Percentiles rank a stretch among this genome's conserved stretches.
These are phyloP conservation scores for Ophiostoma himal-ulmi DNA, from an alignment of 2,329 filamentous ascomycete species.

Conservation along the genomic window DNA sequence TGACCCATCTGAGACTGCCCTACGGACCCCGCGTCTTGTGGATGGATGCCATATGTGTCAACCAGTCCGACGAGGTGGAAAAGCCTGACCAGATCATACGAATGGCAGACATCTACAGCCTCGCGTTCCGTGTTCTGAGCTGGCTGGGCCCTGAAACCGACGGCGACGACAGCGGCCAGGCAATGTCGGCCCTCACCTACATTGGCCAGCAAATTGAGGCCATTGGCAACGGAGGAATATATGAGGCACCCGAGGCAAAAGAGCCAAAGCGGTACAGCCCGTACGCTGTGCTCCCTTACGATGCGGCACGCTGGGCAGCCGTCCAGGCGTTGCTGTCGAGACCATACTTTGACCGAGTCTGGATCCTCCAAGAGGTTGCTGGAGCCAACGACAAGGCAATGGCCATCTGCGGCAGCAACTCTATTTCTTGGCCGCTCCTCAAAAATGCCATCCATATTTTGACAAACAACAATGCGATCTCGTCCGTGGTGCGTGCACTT, in stretches of 20 bases:
- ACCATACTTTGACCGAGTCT: neutral
- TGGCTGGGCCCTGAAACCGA: neutral
- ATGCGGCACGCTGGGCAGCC: neutral
- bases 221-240: neutral
- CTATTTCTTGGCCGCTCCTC: neutral
- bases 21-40: neutral
- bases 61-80: neutral
- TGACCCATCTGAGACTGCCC: neutral
- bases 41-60: neutral
- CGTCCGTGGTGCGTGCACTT: neutral
- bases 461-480: neutral
- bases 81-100: neutral
- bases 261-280: neutral
- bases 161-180: neutral
- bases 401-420: neutral
- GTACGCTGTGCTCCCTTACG: neutral
- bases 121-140: neutral
- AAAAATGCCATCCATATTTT: neutral
- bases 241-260: neutral
- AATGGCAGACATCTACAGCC: slow-evolving; percentile 2
- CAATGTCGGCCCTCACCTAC: neutral
- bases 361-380: neutral
- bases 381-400: slow-evolving; percentile 2
- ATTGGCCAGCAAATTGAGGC: neutral
- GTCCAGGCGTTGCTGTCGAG: neutral